Base-by-base conservation (phyloP, 2,329 filamentous ascomycete species). In the Fusarium algeriense region DNA sequence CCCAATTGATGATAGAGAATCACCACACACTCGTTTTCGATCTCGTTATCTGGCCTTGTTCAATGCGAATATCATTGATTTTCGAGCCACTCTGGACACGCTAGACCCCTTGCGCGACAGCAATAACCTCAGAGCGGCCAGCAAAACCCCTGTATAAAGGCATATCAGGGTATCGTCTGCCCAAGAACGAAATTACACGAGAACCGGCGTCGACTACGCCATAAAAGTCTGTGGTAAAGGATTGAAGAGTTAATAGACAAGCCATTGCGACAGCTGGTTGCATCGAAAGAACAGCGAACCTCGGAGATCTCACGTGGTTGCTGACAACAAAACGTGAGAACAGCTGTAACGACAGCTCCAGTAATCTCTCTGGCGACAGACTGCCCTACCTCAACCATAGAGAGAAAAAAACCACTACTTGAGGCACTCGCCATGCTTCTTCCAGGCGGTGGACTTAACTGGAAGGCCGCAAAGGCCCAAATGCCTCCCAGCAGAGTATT, bases 381-480 rank as follows among this genome's bases (percentile, higher is more conserved):
- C 52, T 20, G 43, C 35, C 32, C 49, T 52, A 56, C 19, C 41
- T 49, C 26, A 44, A 35, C 52, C 56, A 65, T 64, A 70, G 56
- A 64, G 64, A 65, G 71, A 66, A 64, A 70, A 63, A 23, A 38
- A 70, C 63, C 62, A 53, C 53, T 62, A 54, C 61, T 53, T 46
- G 62, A 71, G 67, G 79, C 79, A 77, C 78, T 80, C 78, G 85
- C 74, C 70, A 98, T 98, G 95, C 90, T 98, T 85, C 90, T 97
- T 76, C 93, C 93, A 73, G 97, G 92, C 81, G 93, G 92, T 81
- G 93, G 93, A 80, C 88, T 95, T 78, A 94, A 90, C 81, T 98
- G 95, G 95, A 98, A 97, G 86, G 92, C 93, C 73, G 92, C 95
- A 74, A 93, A 90, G 84, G 87, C 92, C 77, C 89, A 90, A 78